Conservation (phyloP, 371 early-diverging fungal genomes). For the Chytridium lagenaria region DNA sequence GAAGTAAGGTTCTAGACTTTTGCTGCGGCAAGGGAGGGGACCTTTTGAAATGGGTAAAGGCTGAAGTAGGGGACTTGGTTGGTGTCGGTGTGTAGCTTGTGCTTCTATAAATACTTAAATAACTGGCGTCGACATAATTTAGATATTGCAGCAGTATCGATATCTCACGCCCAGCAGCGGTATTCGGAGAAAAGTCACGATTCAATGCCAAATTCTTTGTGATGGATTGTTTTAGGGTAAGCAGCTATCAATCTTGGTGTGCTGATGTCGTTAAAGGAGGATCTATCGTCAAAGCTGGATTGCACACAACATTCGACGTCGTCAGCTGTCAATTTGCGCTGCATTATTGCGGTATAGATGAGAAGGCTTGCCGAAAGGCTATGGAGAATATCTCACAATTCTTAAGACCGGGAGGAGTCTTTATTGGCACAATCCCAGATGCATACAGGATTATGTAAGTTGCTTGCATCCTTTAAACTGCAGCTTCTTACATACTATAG, state of each 20-base stretch:
- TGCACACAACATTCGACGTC: slow-evolving; percentile 71
- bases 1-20: slow-evolving; percentile 81
- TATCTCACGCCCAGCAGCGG: slow-evolving; percentile 86
- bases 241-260: no score
- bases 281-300: slow-evolving; percentile 8
- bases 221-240: slow-evolving; percentile 81
- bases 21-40: slow-evolving; percentile 99
- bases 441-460: slow-evolving; percentile 88
- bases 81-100: slow-evolving; percentile 54
- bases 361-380: slow-evolving; percentile 76
- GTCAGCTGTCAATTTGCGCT: slow-evolving; percentile 97
- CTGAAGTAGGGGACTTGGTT: slow-evolving; percentile 71
- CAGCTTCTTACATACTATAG: slow-evolving; percentile 37
- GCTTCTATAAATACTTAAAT: slow-evolving; percentile 4
- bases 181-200: slow-evolving; percentile 64
- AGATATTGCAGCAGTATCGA: slow-evolving; percentile 94
- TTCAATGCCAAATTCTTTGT: slow-evolving; percentile 79
- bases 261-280: not conserved
- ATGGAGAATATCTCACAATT: slow-evolving; percentile 82
- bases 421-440: slow-evolving; percentile 96
- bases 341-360: slow-evolving; percentile 96
- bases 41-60: slow-evolving; percentile 88
- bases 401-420: slow-evolving; percentile 83
- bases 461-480: no score
- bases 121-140: no score